phyloP scores from a whole-genome alignment of 345 rosid species.

The Triadica sebifera region DNA sequence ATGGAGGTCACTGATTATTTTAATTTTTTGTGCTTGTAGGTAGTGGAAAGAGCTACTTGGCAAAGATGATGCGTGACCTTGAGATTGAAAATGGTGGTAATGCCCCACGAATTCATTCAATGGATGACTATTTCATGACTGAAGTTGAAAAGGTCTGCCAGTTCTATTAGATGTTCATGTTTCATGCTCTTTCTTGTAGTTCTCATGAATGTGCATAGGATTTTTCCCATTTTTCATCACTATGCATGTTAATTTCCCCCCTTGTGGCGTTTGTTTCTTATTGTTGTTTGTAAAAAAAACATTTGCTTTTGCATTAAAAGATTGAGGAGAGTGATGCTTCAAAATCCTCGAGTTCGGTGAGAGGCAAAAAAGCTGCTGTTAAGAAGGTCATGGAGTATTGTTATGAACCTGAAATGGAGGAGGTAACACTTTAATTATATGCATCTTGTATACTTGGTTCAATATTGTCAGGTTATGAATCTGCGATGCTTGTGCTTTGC shows the following conservation, averaged over 20 bases:
- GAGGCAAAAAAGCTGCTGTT: conserved; percentile 64
- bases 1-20: neutral
- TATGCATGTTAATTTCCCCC: neutral
- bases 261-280: neutral
- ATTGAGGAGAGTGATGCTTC: conserved; percentile 64
- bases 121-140: conserved; percentile 98
- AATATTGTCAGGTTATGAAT: neutral
- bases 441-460: neutral
- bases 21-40: conserved; percentile 38
- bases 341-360: conserved; percentile 47
- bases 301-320: conserved; percentile 33
- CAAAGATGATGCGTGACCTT: conserved; percentile 82
- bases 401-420: conserved; percentile 98
- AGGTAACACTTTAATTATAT: conserved; percentile 47
- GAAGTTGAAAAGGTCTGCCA: conserved; percentile 84
- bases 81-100: conserved; percentile 86
- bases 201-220: neutral
- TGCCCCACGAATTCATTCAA: conserved; percentile 93
- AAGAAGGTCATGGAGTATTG: conserved; percentile 89
- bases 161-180: conserved; percentile 14
- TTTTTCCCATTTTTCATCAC: conserved; percentile 8
- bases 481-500: neutral
- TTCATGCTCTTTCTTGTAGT: conserved; percentile 1
- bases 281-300: conserved; percentile 1
- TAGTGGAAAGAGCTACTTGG: conserved; percentile 95